Evolutionary conservation across 2,329 filamentous ascomycete species (phyloP).

Genomic region (Colletotrichum spaethianum): DNA sequence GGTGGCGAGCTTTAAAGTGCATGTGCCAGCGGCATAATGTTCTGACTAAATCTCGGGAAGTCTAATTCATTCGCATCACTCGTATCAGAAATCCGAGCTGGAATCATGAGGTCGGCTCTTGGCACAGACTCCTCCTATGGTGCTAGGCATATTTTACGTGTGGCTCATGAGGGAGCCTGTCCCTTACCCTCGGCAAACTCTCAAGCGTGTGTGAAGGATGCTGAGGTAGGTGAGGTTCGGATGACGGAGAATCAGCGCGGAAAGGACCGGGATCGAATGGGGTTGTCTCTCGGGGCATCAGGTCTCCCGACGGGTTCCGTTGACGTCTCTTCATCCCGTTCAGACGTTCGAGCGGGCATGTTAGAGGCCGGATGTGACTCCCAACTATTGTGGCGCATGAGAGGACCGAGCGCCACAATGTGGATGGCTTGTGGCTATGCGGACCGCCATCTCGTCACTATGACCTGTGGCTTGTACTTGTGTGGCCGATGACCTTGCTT

Average conservation of each 20-base stretch:
- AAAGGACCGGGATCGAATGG: background rate
- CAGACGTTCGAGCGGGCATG: background rate
- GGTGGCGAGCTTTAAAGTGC: background rate
- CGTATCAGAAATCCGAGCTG: background rate
- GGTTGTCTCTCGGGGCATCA: background rate
- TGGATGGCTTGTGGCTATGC: conserved; percentile 1
- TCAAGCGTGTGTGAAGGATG: background rate
- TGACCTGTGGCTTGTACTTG: conserved; percentile 7
- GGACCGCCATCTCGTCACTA: background rate
- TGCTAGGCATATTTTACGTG: background rate
- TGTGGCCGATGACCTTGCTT: background rate
- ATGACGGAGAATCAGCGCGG: background rate
- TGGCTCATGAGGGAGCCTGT: background rate
- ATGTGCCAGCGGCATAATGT: background rate
- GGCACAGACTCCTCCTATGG: conserved; percentile 4
- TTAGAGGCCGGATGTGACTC: background rate
- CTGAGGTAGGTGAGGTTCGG: background rate
- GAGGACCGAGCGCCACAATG: background rate
- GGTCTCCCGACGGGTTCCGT: background rate
- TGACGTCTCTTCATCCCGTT: background rate
- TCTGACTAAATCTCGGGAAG: conserved; percentile 15
- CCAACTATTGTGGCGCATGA: background rate
- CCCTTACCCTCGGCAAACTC: background rate
- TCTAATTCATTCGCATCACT: conserved; percentile 5
- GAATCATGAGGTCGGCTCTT: background rate